These are phyloP conservation scores for Camelina sativa DNA, from an alignment of 345 rosid genomes.

Conservation along the genomic window DNA sequence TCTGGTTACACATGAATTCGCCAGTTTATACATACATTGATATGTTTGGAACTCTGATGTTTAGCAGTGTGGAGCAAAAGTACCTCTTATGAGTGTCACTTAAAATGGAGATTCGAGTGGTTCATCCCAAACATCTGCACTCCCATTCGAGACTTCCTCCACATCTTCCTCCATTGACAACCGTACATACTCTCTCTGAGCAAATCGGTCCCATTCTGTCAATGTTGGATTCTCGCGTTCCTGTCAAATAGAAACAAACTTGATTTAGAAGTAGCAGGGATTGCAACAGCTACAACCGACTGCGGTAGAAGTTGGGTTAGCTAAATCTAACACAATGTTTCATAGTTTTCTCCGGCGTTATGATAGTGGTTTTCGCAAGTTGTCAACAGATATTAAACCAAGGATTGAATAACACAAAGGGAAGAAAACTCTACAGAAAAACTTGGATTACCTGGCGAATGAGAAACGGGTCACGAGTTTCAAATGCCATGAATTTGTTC, in stretches of 20 bases:
- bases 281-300: not conserved
- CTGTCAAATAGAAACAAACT: slow-evolving; percentile 39
- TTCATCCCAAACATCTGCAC: slow-evolving; percentile 76
- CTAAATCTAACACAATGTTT: not conserved
- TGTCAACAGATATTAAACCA: not conserved
- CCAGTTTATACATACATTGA: not conserved
- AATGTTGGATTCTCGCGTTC: slow-evolving; percentile 70
- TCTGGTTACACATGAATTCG: not conserved
- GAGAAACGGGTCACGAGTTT: slow-evolving; percentile 79
- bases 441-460: slow-evolving; percentile 66
- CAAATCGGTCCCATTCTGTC: slow-evolving; percentile 85
- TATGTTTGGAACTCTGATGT: not conserved
- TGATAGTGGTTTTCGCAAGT: not conserved
- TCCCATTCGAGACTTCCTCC: slow-evolving; percentile 74
- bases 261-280: not conserved
- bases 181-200: slow-evolving; percentile 69
- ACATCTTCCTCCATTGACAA: slow-evolving; percentile 87
- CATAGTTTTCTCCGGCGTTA: not conserved
- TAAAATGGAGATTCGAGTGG: slow-evolving; percentile 71
- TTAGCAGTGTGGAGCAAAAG: slow-evolving; percentile 12
- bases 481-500: slow-evolving; percentile 80
- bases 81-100: slow-evolving; percentile 30
- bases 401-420: not conserved
- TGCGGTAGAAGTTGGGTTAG: slow-evolving; percentile 4
- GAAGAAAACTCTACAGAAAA: not conserved